Evolutionary conservation across 257 asterid species (phyloP).

Genomic region (Capsicum rhomboideum): DNA sequence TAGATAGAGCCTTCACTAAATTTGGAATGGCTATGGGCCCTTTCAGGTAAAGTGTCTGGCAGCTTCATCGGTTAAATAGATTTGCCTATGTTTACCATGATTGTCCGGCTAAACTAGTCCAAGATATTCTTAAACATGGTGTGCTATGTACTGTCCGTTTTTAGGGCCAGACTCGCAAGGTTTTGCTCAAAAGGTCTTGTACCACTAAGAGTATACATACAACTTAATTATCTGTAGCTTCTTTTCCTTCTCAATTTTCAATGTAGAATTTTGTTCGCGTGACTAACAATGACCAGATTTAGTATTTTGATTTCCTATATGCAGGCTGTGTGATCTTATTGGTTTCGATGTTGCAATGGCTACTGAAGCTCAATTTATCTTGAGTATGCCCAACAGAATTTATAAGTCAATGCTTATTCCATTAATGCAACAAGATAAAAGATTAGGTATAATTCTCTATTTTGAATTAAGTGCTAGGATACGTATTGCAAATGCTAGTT

Average conservation of each 20-base stretch:
- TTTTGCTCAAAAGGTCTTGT: background rate
- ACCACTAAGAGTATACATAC: background rate
- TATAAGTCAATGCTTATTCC: constrained; percentile 84
- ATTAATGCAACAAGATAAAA: constrained; percentile 84
- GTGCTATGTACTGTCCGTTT: background rate
- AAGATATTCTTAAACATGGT: background rate
- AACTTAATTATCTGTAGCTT: background rate
- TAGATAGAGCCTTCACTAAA: constrained; percentile 66
- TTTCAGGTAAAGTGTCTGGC: constrained; percentile 48
- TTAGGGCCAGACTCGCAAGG: background rate
- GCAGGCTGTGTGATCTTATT: constrained; percentile 83
- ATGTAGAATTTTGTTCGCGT: background rate
- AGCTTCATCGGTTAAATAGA: background rate
- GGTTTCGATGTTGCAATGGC: constrained; percentile 91
- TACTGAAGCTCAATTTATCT: constrained; percentile 67
- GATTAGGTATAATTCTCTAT: constrained; percentile 46
- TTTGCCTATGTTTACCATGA: background rate
- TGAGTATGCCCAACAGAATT: constrained; percentile 75
- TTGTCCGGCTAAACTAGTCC: background rate
- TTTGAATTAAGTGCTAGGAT: background rate
- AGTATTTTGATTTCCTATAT: background rate
- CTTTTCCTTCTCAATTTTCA: background rate
- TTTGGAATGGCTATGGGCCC: constrained; percentile 99
- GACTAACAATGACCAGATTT: background rate
- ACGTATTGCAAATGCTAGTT: background rate